Percentiles rank a stretch among this genome's conserved stretches.
Evolutionary conservation across 805 yeast species (phyloP).

Genomic region (Lachancea sp.): DNA sequence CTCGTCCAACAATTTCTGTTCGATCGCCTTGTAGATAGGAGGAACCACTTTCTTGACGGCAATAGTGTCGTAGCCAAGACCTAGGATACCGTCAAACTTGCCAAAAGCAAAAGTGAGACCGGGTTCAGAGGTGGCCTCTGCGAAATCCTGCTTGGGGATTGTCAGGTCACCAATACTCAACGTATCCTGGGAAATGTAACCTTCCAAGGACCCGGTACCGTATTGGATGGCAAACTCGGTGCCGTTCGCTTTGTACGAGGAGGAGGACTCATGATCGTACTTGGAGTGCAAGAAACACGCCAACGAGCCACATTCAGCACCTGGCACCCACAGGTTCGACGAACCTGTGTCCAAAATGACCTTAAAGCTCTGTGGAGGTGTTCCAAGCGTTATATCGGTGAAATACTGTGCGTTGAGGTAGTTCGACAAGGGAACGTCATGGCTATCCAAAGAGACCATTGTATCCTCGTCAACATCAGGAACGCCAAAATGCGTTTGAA

Average conservation of each 20-base stretch:
- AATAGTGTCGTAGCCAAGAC: constrained; percentile 88
- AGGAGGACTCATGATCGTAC: constrained; percentile 78
- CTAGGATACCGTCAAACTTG: constrained; percentile 95
- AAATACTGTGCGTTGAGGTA: constrained; percentile 94
- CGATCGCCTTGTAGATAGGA: constrained; percentile 85
- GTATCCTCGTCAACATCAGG: neutral
- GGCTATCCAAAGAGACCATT: constrained; percentile 31
- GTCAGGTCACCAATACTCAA: constrained; percentile 67
- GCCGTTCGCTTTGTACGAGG: constrained; percentile 83
- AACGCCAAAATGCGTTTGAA: neutral
- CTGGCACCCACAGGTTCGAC: constrained; percentile 95
- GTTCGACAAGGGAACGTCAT: constrained; percentile 82
- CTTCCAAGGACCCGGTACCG: constrained; percentile 90
- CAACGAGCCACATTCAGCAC: constrained; percentile 79
- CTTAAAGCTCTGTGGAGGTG: constrained; percentile 90
- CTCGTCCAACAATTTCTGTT: constrained; percentile 73
- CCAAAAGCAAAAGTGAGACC: constrained; percentile 98
- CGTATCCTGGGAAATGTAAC: constrained; percentile 83
- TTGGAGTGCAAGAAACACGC: constrained; percentile 93
- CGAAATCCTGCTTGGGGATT: constrained; percentile 87
- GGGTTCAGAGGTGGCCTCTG: constrained; percentile 96
- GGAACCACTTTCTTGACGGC: constrained; percentile 87
- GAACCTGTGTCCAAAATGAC: constrained; percentile 96
- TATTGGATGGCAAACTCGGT: constrained; percentile 78
- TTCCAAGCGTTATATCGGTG: constrained; percentile 85